A percentile compares a stretch with the other conserved stretches of the same genome.
These are phyloP conservation scores for Astrothelium subdiscretum DNA, from an alignment of 495 filamentous ascomycete species.

Conservation along the genomic window DNA sequence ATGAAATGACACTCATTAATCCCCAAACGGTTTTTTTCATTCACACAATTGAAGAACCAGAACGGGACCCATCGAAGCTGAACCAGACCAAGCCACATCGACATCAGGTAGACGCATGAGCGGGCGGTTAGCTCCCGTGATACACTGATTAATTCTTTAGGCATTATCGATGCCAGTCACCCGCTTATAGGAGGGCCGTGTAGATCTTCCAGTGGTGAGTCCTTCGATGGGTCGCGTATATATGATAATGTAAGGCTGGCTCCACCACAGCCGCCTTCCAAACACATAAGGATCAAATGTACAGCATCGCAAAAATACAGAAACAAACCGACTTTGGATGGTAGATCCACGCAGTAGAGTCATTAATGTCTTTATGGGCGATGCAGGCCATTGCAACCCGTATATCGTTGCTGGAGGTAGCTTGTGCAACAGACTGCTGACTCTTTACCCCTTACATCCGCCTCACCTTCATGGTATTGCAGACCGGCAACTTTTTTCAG, in stretches of 20 bases:
- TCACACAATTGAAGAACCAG: too few species aligned
- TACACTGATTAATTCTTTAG: background rate
- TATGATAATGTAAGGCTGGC: background rate
- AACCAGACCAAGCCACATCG: background rate
- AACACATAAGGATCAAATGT: background rate
- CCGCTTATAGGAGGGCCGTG: background rate
- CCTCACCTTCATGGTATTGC: too few species aligned
- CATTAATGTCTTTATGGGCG: too few species aligned
- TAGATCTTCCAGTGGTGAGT: background rate
- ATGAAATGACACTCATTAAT: constrained; percentile 1
- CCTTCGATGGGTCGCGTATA: background rate
- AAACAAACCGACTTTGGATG: too few species aligned
- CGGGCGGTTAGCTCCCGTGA: background rate
- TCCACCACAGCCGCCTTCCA: background rate
- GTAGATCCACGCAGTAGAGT: too few species aligned
- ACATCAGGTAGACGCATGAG: background rate
- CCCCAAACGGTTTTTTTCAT: too few species aligned
- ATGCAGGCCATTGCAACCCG: too few species aligned
- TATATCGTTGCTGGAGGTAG: too few species aligned
- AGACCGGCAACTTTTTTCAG: too few species aligned
- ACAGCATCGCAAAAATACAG: background rate
- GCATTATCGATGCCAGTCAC: background rate
- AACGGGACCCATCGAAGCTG: background rate
- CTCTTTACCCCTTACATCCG: too few species aligned
- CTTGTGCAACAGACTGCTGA: too few species aligned